A percentile compares a stretch with the other conserved stretches of the same genome.
phyloP scores from a whole-genome alignment of 768 basidiomycete species.

The Dendrothele bispora region DNA sequence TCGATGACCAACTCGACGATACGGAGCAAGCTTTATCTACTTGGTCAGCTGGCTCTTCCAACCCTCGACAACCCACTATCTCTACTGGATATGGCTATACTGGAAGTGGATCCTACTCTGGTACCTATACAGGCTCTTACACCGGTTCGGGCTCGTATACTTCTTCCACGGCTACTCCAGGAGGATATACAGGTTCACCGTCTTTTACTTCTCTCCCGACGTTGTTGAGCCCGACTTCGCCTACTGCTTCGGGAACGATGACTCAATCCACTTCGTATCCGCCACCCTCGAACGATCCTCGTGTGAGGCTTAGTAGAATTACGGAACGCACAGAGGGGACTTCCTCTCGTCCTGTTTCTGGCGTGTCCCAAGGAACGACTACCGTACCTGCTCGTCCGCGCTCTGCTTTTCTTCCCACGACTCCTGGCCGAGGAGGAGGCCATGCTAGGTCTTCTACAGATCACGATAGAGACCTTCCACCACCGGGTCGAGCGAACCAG shows the following conservation, averaged over 20 bases:
- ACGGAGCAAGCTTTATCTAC: constrained; percentile 65
- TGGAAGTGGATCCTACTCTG: constrained; percentile 9
- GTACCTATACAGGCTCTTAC: constrained; percentile 35
- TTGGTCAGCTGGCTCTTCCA: too few species aligned
- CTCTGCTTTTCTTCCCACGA: constrained; percentile 45
- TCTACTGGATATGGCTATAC: constrained; percentile 2
- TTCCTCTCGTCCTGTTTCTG: constrained; percentile 55
- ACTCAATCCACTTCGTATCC: constrained; percentile 9
- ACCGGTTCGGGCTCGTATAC: constrained; percentile 21
- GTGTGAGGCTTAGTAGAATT: constrained; percentile 69
- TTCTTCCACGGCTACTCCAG: constrained; percentile 19
- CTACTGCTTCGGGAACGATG: background rate
- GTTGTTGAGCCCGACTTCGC: constrained; percentile 33
- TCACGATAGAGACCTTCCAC: constrained; percentile 46
- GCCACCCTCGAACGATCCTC: constrained; percentile 32
- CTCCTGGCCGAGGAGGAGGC: constrained; percentile 11
- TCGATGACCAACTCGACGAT: constrained; percentile 68
- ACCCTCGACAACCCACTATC: too few species aligned
- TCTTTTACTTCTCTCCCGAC: constrained; percentile 47
- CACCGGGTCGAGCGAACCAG: constrained; percentile 62
- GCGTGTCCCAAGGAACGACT: constrained; percentile 33
- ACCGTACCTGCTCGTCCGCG: constrained; percentile 37
- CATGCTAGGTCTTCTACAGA: constrained; percentile 65
- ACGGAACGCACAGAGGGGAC: constrained; percentile 76
- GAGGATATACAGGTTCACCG: constrained; percentile 46